Conservation (phyloP, 2,329 filamentous ascomycete genomes). For the Trichoderma semiorbis region DNA sequence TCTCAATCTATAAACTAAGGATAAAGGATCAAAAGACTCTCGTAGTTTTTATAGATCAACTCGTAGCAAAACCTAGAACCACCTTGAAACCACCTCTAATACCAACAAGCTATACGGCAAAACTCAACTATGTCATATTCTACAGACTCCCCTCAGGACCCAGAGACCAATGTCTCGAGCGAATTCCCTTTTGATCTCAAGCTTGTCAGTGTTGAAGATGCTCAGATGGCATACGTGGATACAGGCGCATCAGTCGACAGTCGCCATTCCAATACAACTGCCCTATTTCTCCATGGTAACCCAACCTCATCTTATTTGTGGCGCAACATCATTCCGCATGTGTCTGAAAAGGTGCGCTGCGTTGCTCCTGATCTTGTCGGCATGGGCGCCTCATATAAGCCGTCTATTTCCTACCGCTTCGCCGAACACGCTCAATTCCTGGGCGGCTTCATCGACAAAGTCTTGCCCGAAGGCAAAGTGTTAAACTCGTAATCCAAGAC, state of each 20-base stretch:
- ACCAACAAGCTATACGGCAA: not conserved
- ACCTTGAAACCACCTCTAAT: not conserved
- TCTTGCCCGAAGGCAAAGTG: not conserved
- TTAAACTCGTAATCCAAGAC: not conserved
- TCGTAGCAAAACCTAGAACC: not conserved
- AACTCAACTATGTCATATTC: not conserved
- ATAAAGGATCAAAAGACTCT: not conserved
- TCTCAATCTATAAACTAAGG: not conserved
- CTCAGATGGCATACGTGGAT: not conserved
- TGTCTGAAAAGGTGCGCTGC: not conserved
- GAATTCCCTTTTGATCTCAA: not conserved
- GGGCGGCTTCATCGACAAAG: not conserved
- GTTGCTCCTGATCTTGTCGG: not conserved
- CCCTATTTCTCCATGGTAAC: not conserved
- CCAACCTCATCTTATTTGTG: not conserved
- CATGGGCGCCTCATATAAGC: not conserved
- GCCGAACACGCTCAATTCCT: not conserved
- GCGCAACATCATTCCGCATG: not conserved
- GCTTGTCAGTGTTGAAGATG: not conserved
- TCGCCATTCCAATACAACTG: not conserved
- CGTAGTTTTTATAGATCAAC: not conserved
- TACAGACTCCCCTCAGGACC: not conserved
- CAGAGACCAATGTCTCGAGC: not conserved
- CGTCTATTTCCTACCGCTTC: not conserved
- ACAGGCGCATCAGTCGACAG: not conserved